A percentile compares a stretch with the other conserved stretches of the same genome.
Evolutionary conservation across 2,329 filamentous ascomycete genomes (phyloP).

Genomic region (Diaporthe longicolla): DNA sequence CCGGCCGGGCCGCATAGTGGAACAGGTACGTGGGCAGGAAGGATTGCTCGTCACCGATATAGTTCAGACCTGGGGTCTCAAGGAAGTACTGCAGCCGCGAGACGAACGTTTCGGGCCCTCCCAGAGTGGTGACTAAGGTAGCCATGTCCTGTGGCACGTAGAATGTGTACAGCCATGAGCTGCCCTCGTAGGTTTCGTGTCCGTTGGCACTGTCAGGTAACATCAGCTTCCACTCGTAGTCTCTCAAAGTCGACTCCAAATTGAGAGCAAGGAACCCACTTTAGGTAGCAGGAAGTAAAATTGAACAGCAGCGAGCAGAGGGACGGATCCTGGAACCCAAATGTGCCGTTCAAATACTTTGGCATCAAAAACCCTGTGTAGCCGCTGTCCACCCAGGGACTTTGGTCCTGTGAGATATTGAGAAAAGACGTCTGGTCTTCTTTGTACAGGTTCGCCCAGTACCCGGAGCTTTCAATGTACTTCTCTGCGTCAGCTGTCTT

Average conservation of each 20-base stretch:
- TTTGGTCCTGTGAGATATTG: constrained; percentile 42
- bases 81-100: constrained; percentile 71
- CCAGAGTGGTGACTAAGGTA: constrained; percentile 65
- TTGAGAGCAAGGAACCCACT: constrained; percentile 1
- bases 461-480: constrained; percentile 68
- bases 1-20: constrained; percentile 73
- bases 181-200: constrained; percentile 78
- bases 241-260: neutral
- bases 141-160: constrained; percentile 60
- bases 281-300: constrained; percentile 45
- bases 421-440: constrained; percentile 66
- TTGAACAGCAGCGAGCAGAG: constrained; percentile 69
- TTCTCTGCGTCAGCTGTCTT: constrained; percentile 67
- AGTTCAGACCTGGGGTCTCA: constrained; percentile 53
- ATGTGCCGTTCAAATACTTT: constrained; percentile 74
- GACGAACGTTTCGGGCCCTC: constrained; percentile 65
- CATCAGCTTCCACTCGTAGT: neutral
- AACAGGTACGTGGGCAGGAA: constrained; percentile 73
- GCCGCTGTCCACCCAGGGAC: constrained; percentile 62
- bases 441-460: constrained; percentile 77
- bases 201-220: constrained; percentile 51
- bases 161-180: constrained; percentile 79
- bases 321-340: constrained; percentile 75
- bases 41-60: constrained; percentile 65
- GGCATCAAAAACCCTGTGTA: constrained; percentile 79